Evolutionary conservation across 768 basidiomycete species (phyloP), one percentile per base, ranked within the genome.

Genomic region (Fomitopsis pulvina): DNA sequence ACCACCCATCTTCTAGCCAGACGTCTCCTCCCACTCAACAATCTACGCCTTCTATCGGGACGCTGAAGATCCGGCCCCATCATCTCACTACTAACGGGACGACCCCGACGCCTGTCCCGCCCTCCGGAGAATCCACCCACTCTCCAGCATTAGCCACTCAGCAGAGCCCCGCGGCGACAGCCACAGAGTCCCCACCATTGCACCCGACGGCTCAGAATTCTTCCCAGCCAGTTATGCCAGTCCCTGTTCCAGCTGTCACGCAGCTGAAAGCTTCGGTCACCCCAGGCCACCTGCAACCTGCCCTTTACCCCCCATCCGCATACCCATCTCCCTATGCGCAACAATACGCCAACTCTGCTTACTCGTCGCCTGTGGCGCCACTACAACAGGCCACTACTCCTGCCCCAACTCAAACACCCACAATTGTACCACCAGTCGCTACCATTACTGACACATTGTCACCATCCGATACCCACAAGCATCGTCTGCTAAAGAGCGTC

Each of bases 341-440:
- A 46, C 77, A 81, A 52, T 80, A 83, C 60, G 75, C 81, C 18
- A 77, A 79, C 41, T 72, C 78, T 37, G 68, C 74, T 7, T 81
- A 82, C 71, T 45, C 61, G 71, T 14, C 43, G 18, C 58, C 6
- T 50, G 62, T 1, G 51, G 65, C 10, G 40, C 48, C 0, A 26
- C 55, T 52, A 51, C 61, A 37, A 47, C 59, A 29, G 38, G 22
- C 43, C 27, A 45, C 45, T 22, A 60, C 67, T 2, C 56, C 64
- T 45, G 52, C 62, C 11, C 63, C 67, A 28, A 57, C 62, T n/a
- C 41, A 64, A n/a, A n/a, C 48, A 26, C 25, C 51, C 40, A 26
- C 53, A 44, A 44, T 47, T 21, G 16, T 51, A n/a, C 21, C 52
- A 4, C 37, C 56, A 24, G 24, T 42, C 4, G 22, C 47, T 10